These are phyloP conservation scores for Solanum hybrid DNA, from an alignment of 305 asterid genomes.

Conservation along the genomic window DNA sequence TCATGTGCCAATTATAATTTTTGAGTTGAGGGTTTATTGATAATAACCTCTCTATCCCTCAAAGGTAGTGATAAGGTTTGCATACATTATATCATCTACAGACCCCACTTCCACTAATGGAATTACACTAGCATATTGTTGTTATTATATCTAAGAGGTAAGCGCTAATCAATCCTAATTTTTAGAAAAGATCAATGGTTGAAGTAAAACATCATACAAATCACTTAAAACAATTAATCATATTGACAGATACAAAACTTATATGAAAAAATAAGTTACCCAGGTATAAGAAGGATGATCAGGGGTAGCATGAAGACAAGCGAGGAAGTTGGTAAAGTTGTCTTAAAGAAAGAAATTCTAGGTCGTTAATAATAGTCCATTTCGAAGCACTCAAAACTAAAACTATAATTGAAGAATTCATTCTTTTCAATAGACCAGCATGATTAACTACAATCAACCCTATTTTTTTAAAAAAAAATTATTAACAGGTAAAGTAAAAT, in stretches of 20 bases:
- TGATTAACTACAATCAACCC: not conserved
- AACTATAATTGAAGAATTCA: not conserved
- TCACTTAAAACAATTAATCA: not conserved
- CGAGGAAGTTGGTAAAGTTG: constrained; percentile 14
- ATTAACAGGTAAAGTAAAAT: not conserved
- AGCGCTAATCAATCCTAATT: not conserved
- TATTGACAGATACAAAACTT: not conserved
- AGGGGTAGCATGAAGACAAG: constrained; percentile 28
- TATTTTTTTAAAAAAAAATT: too few species aligned
- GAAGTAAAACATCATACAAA: not conserved
- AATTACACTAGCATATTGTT: not conserved
- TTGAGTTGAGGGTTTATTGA: not conserved
- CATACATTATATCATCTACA: too few species aligned
- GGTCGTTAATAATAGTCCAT: not conserved
- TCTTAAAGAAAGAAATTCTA: not conserved
- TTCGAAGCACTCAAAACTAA: not conserved
- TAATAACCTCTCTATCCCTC: not conserved
- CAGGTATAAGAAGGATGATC: constrained; percentile 59
- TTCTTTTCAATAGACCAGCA: not conserved
- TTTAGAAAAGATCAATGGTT: not conserved
- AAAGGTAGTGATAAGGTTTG: not conserved
- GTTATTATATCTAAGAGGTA: not conserved
- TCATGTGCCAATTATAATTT: not conserved
- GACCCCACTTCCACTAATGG: not conserved
- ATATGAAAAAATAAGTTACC: constrained; percentile 9